Conservation (phyloP, 2,329 filamentous ascomycete genomes). For the Colletotrichum spaethianum region DNA sequence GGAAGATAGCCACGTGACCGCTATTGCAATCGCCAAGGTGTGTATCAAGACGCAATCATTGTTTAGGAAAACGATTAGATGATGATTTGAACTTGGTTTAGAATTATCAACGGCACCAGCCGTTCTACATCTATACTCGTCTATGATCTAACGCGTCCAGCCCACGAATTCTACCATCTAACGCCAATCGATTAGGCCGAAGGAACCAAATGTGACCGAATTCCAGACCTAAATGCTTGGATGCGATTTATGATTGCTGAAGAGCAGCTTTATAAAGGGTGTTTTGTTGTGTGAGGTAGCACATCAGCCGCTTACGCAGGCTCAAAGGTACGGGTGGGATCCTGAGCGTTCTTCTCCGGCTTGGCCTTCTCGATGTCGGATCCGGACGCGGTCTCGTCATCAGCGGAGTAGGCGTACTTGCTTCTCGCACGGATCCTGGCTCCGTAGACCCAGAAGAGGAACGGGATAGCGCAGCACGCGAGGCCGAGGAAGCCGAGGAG, state of each 20-base stretch:
- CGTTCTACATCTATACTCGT: conserved; percentile 1
- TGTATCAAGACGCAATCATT: neutral
- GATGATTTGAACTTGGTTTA: conserved; percentile 2
- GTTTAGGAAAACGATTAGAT: no score
- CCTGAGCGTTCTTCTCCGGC: conserved; percentile 34
- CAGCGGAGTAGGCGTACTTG: conserved; percentile 80
- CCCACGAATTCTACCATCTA: neutral
- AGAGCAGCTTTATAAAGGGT: neutral
- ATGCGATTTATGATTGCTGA: neutral
- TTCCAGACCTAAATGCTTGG: neutral
- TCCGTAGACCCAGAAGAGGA: conserved; percentile 84
- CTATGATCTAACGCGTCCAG: conserved; percentile 8
- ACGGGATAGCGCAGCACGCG: conserved; percentile 86
- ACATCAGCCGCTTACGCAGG: conserved; percentile 10
- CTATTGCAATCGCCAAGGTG: no score
- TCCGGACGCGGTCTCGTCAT: conserved; percentile 59
- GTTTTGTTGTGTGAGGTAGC: neutral
- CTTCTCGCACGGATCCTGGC: conserved; percentile 77
- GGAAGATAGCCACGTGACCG: neutral
- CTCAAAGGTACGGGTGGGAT: conserved; percentile 32
- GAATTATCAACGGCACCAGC: conserved; percentile 17
- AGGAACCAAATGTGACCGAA: conserved; percentile 6
- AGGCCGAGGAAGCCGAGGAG: conserved; percentile 82
- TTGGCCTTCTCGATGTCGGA: conserved; percentile 57
- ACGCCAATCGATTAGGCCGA: conserved; percentile 21